These are phyloP conservation scores for Populus hybrid DNA, from an alignment of 441 rosid species.

Conservation along the genomic window DNA sequence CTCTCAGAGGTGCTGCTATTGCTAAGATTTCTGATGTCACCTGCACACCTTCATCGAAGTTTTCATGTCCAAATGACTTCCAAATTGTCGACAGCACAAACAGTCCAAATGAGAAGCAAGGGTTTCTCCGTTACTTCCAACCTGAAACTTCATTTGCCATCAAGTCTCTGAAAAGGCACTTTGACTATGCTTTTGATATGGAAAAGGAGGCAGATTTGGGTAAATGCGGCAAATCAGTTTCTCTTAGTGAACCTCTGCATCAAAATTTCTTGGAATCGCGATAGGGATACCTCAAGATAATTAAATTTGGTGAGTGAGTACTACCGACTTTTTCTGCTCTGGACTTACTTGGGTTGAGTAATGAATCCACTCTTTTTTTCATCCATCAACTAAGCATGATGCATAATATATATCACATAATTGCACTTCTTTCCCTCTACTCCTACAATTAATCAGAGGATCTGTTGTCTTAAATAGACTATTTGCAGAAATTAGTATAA, in stretches of 20 bases:
- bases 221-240: conserved; percentile 5
- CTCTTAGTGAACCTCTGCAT: background rate
- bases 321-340: background rate
- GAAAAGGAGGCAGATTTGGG: background rate
- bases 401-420: background rate
- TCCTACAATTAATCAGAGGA: background rate
- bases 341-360: background rate
- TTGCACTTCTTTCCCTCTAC: background rate
- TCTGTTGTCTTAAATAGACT: background rate
- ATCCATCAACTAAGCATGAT: background rate
- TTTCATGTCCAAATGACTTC: background rate
- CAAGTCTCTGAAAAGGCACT: conserved; percentile 15
- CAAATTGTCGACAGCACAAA: background rate
- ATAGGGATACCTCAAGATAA: conserved; percentile 3
- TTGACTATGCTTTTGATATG: conserved; percentile 17
- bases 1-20: conserved; percentile 16
- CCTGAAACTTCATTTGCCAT: conserved; percentile 4
- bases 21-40: background rate
- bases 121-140: conserved; percentile 2
- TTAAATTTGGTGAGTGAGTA: background rate
- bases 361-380: background rate
- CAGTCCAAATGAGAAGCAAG: conserved; percentile 6
- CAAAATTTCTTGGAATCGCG: background rate
- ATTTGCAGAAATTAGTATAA: too few relatives aligned
- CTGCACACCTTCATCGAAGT: background rate